Evolutionary conservation across 495 filamentous ascomycete species (phyloP).

Genomic region (Trichocladium uniseriatum): DNA sequence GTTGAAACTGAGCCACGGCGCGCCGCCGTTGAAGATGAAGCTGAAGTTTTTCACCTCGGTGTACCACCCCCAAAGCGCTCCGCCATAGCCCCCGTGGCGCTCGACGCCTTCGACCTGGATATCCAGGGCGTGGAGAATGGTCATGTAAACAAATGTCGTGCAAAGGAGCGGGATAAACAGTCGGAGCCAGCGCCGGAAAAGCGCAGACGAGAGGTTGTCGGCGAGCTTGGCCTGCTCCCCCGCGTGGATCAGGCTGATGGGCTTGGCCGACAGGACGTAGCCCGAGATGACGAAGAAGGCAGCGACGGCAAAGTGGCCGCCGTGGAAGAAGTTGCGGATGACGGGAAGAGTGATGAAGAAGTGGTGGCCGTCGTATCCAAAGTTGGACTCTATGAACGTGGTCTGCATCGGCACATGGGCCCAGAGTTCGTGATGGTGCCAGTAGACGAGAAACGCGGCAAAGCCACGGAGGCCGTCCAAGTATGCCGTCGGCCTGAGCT

Average conservation of each 20-base stretch:
- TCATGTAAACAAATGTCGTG: slow-evolving; percentile 44
- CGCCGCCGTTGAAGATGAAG: slow-evolving; percentile 43
- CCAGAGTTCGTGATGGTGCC: slow-evolving; percentile 40
- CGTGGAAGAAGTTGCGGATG: slow-evolving; percentile 34
- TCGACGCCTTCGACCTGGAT: slow-evolving; percentile 28
- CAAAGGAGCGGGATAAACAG: slow-evolving; percentile 30
- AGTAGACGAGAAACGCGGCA: slow-evolving; percentile 40
- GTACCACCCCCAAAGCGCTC: slow-evolving; percentile 48
- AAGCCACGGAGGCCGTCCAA: slow-evolving; percentile 41
- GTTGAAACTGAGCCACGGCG: slow-evolving; percentile 31
- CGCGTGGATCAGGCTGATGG: slow-evolving; percentile 40
- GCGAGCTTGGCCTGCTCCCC: slow-evolving; percentile 32
- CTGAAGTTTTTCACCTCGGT: slow-evolving; percentile 50
- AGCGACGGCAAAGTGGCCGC: slow-evolving; percentile 46
- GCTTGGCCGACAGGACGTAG: slow-evolving; percentile 44
- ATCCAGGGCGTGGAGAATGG: slow-evolving; percentile 39
- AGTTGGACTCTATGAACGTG: slow-evolving; percentile 26
- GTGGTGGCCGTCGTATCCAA: slow-evolving; percentile 26
- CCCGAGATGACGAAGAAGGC: slow-evolving; percentile 43
- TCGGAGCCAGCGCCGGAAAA: slow-evolving; percentile 29
- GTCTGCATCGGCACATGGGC: slow-evolving; percentile 20
- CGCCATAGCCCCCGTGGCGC: slow-evolving; percentile 26
- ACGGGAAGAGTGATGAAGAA: slow-evolving; percentile 33
- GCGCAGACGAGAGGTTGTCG: slow-evolving; percentile 23
- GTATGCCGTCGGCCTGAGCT: slow-evolving; percentile 33